Evolutionary conservation across 139 green algal genomes (phyloP).

Genomic region (Pycnococcus provasolii): DNA sequence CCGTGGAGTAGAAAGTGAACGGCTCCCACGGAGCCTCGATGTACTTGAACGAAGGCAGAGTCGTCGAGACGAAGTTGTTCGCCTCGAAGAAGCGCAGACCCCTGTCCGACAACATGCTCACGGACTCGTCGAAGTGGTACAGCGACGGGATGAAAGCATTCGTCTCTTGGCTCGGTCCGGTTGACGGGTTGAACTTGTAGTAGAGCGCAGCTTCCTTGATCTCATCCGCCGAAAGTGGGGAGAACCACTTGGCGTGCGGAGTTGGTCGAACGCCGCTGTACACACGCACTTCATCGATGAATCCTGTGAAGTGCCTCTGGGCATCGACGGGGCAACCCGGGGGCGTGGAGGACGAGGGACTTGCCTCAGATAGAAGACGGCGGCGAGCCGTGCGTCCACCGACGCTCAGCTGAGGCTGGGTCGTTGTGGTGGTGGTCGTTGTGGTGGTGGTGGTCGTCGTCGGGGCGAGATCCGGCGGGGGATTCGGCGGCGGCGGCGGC

Average conservation of each 20-base stretch:
- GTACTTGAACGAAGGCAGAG: background rate
- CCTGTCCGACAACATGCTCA: background rate
- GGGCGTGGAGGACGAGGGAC: background rate
- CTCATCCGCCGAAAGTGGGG: background rate
- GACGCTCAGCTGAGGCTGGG: background rate
- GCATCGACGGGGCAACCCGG: constrained; percentile 1
- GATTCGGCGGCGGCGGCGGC: background rate
- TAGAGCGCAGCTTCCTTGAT: constrained; percentile 2
- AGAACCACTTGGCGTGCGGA: background rate
- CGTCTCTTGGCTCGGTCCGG: background rate
- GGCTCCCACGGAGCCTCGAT: constrained; percentile 19
- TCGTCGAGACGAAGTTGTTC: background rate
- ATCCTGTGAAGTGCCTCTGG: constrained; percentile 15
- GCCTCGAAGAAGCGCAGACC: background rate
- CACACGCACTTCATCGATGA: constrained; percentile 28
- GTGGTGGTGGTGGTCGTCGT: constrained; percentile 5
- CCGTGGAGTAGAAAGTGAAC: constrained; percentile 5
- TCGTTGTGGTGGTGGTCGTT: background rate
- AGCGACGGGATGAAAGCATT: background rate
- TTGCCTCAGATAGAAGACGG: background rate
- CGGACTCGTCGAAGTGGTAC: background rate
- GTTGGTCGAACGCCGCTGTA: background rate
- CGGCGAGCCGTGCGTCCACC: background rate
- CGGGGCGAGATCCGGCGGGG: background rate
- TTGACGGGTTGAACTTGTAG: constrained; percentile 19